Conservation (phyloP, 192 early-diverging fungal genomes). For the Entomortierella parvispora region DNA sequence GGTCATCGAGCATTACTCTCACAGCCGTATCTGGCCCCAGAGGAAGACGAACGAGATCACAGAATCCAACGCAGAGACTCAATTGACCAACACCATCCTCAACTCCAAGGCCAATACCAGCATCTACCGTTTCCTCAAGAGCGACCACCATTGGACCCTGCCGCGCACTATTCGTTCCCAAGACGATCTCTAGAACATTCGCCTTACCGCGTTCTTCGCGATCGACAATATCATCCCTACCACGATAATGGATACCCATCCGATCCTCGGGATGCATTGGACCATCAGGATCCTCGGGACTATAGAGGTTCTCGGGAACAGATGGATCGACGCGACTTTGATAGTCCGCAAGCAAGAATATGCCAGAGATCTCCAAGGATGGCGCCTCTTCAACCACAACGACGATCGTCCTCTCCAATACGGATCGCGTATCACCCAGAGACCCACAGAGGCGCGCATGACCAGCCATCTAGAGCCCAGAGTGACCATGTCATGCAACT, state of each 20-base stretch:
- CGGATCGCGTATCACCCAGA: too few species aligned
- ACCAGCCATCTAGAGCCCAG: too few species aligned
- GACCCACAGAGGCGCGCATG: too few species aligned
- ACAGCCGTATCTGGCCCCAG: constrained; percentile 7
- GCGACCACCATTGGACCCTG: not conserved
- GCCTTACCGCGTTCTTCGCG: constrained; percentile 2
- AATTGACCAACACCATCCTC: too few species aligned
- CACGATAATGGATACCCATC: not conserved
- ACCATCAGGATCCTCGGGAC: constrained; percentile 6
- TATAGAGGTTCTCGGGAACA: too few species aligned
- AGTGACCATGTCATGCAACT: too few species aligned
- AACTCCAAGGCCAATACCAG: too few species aligned
- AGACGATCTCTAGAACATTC: constrained; percentile 1
- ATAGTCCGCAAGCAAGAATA: not conserved
- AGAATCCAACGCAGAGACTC: not conserved
- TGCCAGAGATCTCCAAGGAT: not conserved
- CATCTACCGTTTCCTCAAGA: not conserved
- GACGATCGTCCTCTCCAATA: not conserved
- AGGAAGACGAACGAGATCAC: not conserved
- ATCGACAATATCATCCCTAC: constrained; percentile 8
- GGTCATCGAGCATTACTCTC: constrained; percentile 13
- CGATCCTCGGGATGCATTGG: not conserved
- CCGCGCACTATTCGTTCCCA: not conserved
- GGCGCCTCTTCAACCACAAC: not conserved
- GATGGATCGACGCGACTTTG: constrained; percentile 9